phyloP scores from a whole-genome alignment of 2,329 filamentous ascomycete species.

The Sclerotinia spermophila region DNA sequence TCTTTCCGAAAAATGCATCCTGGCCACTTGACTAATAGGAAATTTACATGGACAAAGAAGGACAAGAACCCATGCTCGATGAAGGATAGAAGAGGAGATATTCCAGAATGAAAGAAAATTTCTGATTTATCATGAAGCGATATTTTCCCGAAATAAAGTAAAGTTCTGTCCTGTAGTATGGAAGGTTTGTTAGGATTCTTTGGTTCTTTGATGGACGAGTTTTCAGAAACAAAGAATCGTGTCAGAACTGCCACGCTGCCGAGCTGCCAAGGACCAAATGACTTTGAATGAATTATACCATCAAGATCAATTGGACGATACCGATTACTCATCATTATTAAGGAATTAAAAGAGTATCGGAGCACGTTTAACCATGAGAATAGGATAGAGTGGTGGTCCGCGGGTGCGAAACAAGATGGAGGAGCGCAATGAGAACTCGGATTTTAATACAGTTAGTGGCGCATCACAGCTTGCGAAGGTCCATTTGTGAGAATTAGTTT shows the following conservation, averaged over 20 bases:
- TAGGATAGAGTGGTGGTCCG: background rate
- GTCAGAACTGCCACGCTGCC: background rate
- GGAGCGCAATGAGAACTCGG: background rate
- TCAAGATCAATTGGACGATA: background rate
- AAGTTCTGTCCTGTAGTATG: background rate
- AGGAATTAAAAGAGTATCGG: background rate
- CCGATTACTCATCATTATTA: background rate
- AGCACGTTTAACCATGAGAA: background rate
- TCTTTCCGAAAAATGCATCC: background rate
- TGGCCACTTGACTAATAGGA: background rate
- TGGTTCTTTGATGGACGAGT: background rate
- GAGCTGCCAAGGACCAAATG: background rate
- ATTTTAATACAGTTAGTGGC: no score
- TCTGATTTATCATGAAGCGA: no score
- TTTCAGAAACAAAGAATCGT: background rate
- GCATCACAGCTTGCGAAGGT: no score
- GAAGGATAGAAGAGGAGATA: background rate
- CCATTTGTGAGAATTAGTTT: no score
- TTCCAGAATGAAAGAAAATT: background rate
- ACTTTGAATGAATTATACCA: background rate
- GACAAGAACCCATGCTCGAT: background rate
- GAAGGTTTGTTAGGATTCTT: background rate
- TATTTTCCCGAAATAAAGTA: background rate
- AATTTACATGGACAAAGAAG: slow-evolving; percentile 1
- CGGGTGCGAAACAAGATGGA: background rate